phyloP scores from a whole-genome alignment of 2,329 filamentous ascomycete genomes.

The Lachnellula cervina region DNA sequence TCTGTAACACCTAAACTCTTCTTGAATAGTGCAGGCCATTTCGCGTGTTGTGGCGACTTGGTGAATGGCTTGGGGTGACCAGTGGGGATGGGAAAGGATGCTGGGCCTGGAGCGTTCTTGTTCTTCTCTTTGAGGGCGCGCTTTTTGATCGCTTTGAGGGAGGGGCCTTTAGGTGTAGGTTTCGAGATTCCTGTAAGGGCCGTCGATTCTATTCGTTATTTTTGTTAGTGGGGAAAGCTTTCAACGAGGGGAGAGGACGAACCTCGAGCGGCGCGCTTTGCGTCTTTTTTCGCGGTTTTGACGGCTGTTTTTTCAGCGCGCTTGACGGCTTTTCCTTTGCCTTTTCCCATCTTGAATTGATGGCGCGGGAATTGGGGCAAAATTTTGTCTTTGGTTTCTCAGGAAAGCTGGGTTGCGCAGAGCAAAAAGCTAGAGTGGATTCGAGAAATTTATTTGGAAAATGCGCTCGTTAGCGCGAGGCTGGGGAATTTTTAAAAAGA shows the following conservation, averaged over 20 bases:
- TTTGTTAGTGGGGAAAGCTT: background rate
- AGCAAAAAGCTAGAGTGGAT: slow-evolving; percentile 2
- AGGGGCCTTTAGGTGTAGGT: background rate
- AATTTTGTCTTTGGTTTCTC: background rate
- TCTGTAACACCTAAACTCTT: slow-evolving; percentile 26
- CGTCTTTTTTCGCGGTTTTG: slow-evolving; percentile 9
- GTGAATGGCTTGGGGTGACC: slow-evolving; percentile 12
- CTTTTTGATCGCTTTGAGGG: background rate
- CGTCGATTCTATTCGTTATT: background rate
- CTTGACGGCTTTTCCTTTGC: slow-evolving; percentile 14
- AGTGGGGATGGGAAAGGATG: slow-evolving; percentile 5
- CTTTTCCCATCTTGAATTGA: slow-evolving; percentile 17
- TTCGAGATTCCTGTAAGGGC: background rate
- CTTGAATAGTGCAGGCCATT: slow-evolving; percentile 27
- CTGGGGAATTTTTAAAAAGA: slow-evolving; percentile 6
- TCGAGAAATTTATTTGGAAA: slow-evolving; percentile 16
- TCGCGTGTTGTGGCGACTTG: slow-evolving; percentile 32
- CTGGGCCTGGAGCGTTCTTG: background rate
- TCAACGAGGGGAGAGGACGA: background rate
- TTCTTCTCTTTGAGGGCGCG: background rate
- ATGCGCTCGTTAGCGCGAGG: slow-evolving; percentile 10
- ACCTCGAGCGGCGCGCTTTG: slow-evolving; percentile 6
- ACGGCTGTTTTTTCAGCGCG: slow-evolving; percentile 4
- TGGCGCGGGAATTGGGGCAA: background rate
- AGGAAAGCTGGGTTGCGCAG: background rate